Evolutionary conservation across 2,329 filamentous ascomycete genomes (phyloP), one percentile per base, ranked within the genome.

Genomic region (Alternaria hordeiaustralica): DNA sequence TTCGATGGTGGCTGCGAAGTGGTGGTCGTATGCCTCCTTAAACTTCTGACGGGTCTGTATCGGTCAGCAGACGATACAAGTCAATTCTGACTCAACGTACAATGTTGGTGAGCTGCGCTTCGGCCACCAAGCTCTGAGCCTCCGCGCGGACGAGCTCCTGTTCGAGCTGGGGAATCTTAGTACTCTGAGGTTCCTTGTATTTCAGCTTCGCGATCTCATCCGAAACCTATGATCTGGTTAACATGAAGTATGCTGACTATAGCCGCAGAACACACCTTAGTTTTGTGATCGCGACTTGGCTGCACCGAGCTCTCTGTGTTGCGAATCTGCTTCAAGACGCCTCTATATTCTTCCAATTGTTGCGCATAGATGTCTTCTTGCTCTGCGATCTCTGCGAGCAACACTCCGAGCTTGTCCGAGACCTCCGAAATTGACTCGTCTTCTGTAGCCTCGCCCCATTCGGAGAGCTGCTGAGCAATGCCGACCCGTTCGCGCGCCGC

Each of bases 241-340:
- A 43, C 12, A 46, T 26, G 8, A n/a, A 5, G 4, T n/a, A 23
- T 44, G n/a, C 28, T 47, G 26, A 33, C 53, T 20, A 4, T 3
- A 26, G 18, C 20, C 12, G 11, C 28, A 33, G 20, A n/a, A 15
- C 64, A 21, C 71, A 83, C 84, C 82, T 96, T 97, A 67, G 87
- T 84, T 82, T 96, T 96, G 74, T 92, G 87, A 72, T 97, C 94
- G 63, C 96, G 88, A 75, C 91, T 94, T 7, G 96, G 96, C 84
- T 97, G 94, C 15, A 99, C 95, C 70, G 92, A 96, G 82, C 91
- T 91, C 84, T 99, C 96, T 13, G 94, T 97, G 81, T 99, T 97
- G 70, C 96, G 89, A 71, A 99, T 96, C 70, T 92, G 88, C 87
- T 99, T 99, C 79, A 99, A 85, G 23, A 93, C 82, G 33, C 85